A percentile compares a stretch with the other conserved stretches of the same genome.
phyloP scores from a whole-genome alignment of 768 basidiomycete genomes.

The Lentinula detonsa region DNA sequence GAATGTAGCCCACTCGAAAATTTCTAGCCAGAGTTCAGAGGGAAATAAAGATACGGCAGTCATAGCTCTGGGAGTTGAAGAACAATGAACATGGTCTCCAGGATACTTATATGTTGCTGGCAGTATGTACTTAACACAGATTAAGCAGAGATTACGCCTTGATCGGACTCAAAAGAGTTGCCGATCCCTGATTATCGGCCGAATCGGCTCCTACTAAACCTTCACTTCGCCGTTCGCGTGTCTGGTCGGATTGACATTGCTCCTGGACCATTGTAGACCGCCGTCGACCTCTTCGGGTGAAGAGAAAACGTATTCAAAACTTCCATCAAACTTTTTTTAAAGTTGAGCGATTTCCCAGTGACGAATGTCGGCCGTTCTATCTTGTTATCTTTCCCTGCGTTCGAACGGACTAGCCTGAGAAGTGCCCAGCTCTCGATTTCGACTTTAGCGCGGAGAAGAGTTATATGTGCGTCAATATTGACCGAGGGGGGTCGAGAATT shows the following conservation, averaged over 20 bases:
- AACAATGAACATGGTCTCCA: background rate
- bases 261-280: background rate
- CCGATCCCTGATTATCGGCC: background rate
- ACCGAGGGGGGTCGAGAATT: background rate
- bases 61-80: background rate
- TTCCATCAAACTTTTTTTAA: background rate
- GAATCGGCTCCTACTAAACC: background rate
- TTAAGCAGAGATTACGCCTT: background rate
- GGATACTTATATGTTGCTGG: background rate
- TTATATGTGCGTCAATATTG: background rate
- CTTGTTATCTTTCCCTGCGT: background rate
- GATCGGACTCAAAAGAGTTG: background rate
- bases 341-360: background rate
- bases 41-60: constrained; percentile 24
- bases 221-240: background rate
- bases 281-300: background rate
- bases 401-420: background rate
- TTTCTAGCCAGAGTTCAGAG: constrained; percentile 48
- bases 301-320: background rate
- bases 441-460: background rate
- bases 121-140: background rate
- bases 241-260: background rate
- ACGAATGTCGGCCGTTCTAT: background rate
- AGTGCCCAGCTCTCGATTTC: background rate
- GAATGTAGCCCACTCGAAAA: constrained; percentile 39